Evolutionary conservation across 225 moss, liverwort and hornwort species (phyloP).

Genomic region (Antitrichia curtipendula): DNA sequence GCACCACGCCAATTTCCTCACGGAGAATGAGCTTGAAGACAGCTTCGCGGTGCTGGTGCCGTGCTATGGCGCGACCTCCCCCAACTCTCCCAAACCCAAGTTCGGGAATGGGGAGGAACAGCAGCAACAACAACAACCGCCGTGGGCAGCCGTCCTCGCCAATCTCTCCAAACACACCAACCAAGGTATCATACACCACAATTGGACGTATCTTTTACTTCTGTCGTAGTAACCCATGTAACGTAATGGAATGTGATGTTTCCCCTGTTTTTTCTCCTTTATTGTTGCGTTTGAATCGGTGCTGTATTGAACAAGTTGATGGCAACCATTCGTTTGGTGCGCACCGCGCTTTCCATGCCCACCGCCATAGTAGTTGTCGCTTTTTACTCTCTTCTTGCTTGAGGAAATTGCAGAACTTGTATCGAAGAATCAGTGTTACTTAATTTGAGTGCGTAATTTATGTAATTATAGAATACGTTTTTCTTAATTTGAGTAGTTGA

Average conservation of each 20-base stretch:
- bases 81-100: slow-evolving; percentile 7
- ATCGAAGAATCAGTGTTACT: not conserved
- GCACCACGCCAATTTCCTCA: slow-evolving; percentile 40
- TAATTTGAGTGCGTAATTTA: not conserved
- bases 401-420: not conserved
- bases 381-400: not conserved
- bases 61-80: slow-evolving; percentile 52
- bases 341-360: not conserved
- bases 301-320: not conserved
- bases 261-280: too few species aligned
- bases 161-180: slow-evolving; percentile 41
- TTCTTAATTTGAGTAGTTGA: not conserved
- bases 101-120: not conserved
- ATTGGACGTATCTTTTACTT: not conserved
- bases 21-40: slow-evolving; percentile 69
- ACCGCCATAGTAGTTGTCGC: not conserved
- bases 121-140: slow-evolving; percentile 7
- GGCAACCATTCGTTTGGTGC: not conserved
- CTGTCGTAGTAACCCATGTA: not conserved
- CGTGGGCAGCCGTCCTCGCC: slow-evolving; percentile 52
- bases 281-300: not conserved
- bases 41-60: slow-evolving; percentile 90
- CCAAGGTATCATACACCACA: slow-evolving; percentile 28
- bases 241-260: not conserved
- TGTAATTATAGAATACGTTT: not conserved